A percentile compares a stretch with the other conserved stretches of the same genome.
phyloP scores from a whole-genome alignment of 1,284 basidiomycete species.

The Anthracocystis panici-leucophaei region DNA sequence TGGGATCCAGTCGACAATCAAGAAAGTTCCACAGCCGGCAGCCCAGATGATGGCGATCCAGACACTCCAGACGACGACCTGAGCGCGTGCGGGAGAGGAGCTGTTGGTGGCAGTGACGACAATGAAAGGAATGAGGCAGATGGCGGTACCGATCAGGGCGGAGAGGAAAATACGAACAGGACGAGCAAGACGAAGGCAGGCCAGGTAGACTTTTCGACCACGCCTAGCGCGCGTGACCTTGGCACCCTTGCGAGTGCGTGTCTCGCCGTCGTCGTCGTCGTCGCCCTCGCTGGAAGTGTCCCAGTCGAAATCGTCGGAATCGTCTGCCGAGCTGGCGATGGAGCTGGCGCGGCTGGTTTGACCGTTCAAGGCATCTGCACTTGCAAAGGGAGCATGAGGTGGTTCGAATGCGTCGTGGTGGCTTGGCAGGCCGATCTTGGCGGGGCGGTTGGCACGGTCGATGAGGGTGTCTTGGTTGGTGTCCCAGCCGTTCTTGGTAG shows the following conservation, averaged over 20 bases:
- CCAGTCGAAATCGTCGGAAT: conserved; percentile 67
- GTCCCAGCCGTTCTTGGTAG: conserved; percentile 37
- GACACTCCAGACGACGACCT: conserved; percentile 63
- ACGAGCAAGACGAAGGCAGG: conserved; percentile 58
- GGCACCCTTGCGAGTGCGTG: conserved; percentile 24
- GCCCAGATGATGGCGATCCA: conserved; percentile 68
- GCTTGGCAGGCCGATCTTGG: conserved; percentile 31
- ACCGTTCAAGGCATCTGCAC: conserved; percentile 18
- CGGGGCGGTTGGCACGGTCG: conserved; percentile 30
- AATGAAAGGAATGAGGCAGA: conserved; percentile 63
- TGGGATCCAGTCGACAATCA: conserved; percentile 62
- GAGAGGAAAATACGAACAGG: conserved; percentile 61
- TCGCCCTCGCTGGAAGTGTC: conserved; percentile 53
- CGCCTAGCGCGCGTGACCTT: conserved; percentile 52
- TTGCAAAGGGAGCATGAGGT: conserved; percentile 47
- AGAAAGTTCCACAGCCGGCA: conserved; percentile 60
- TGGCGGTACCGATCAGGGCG: conserved; percentile 59
- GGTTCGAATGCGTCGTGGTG: conserved; percentile 32
- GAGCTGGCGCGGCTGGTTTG: conserved; percentile 39
- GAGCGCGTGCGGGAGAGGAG: conserved; percentile 33
- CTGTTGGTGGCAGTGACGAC: conserved; percentile 55
- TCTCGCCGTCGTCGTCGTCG: conserved; percentile 41
- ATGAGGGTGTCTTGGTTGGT: conserved; percentile 43
- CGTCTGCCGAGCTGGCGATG: conserved; percentile 56
- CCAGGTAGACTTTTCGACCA: conserved; percentile 58